Percentiles rank a stretch among this genome's conserved stretches.
Evolutionary conservation across 768 basidiomycete genomes (phyloP).

Genomic region (Termitomyces eurrhizus): DNA sequence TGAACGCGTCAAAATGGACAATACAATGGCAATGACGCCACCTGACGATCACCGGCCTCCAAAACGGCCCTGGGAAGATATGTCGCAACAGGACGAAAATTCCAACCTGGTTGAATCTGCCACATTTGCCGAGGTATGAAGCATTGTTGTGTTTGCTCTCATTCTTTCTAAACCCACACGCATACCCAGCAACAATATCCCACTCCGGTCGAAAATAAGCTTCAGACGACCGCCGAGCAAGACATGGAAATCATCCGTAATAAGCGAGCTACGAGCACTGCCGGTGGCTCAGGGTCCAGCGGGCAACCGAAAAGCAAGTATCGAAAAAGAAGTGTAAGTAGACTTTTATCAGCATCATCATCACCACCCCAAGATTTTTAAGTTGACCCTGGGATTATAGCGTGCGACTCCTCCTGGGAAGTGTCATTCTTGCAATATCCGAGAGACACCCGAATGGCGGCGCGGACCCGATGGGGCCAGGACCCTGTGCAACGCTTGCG

Average conservation of each 20-base stretch:
- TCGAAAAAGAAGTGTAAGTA: conserved; percentile 78
- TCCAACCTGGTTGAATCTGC: conserved; percentile 20
- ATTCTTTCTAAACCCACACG: neutral
- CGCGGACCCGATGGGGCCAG: conserved; percentile 81
- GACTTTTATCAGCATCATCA: conserved; percentile 4
- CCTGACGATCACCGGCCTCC: conserved; percentile 58
- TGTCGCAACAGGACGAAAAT: conserved; percentile 46
- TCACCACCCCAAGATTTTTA: conserved; percentile 1
- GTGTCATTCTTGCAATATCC: conserved; percentile 84
- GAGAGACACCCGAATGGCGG: conserved; percentile 87
- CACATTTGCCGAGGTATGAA: conserved; percentile 30
- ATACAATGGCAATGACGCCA: conserved; percentile 25
- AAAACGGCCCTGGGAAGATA: conserved; percentile 80
- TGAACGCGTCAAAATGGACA: conserved; percentile 29
- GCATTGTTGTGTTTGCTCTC: neutral
- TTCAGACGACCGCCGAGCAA: conserved; percentile 65
- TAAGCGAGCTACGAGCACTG: conserved; percentile 72
- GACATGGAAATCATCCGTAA: conserved; percentile 84
- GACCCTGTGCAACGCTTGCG: conserved; percentile 84
- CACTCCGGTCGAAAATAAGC: conserved; percentile 29
- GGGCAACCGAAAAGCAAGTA: conserved; percentile 76
- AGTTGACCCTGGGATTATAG: conserved; percentile 38
- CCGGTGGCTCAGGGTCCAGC: conserved; percentile 43
- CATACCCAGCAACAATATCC: conserved; percentile 24
- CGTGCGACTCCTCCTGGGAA: conserved; percentile 83